phyloP scores from a whole-genome alignment of 2,329 filamentous ascomycete species.

The Didymella pinodella region DNA sequence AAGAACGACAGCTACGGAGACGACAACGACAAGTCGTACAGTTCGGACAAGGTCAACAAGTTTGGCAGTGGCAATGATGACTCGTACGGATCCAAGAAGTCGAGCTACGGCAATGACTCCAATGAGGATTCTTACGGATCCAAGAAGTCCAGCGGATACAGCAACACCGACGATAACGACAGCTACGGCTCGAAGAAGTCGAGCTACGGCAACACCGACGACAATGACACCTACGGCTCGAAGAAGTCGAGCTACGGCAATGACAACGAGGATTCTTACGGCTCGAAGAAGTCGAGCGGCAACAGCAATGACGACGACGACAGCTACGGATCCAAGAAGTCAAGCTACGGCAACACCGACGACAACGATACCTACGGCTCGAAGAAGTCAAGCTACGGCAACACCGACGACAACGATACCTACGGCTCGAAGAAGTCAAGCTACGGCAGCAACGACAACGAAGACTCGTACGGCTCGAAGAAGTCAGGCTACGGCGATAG shows the following conservation, averaged over 20 bases:
- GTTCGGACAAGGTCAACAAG: conserved; percentile 3
- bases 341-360: conserved; percentile 3
- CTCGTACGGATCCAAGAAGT: conserved; percentile 1
- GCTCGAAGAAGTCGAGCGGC: conserved; percentile 6
- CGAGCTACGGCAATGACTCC: conserved; percentile 1
- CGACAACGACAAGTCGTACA: not conserved
- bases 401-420: not conserved
- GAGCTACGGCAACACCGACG: not conserved
- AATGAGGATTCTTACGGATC: conserved; percentile 6
- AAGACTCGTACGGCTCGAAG: not conserved
- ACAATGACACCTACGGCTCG: not conserved
- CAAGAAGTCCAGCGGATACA: conserved; percentile 4
- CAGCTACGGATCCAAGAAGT: conserved; percentile 5
- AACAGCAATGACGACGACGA: not conserved
- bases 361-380: not conserved
- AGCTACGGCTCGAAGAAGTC: conserved; percentile 11
- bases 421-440: conserved; percentile 4
- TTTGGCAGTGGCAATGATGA: conserved; percentile 2
- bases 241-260: conserved; percentile 12
- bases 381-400: conserved; percentile 10
- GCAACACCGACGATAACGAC: conserved; percentile 1
- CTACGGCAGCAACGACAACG: not conserved
- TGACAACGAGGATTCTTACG: not conserved
- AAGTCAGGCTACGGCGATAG: conserved; percentile 1
- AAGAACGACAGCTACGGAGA: conserved; percentile 13